phyloP scores from a whole-genome alignment of 345 rosid genomes.

The Lumnitzera racemosa region DNA sequence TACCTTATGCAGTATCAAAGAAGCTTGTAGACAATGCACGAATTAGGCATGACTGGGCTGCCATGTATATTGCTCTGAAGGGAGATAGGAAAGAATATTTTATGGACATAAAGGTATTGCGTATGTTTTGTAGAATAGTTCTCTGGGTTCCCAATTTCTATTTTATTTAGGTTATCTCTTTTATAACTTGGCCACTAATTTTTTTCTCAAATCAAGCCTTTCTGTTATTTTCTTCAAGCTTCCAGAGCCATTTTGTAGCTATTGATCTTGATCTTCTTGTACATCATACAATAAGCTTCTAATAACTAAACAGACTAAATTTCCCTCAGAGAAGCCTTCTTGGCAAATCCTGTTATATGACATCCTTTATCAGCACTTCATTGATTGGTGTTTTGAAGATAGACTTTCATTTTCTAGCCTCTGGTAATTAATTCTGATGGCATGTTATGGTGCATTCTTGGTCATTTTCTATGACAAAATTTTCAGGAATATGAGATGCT shows the following conservation, averaged over 20 bases:
- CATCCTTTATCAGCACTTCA: too few species aligned
- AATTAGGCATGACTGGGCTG: constrained; percentile 93
- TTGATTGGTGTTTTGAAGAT: too few species aligned
- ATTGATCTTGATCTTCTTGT: too few species aligned
- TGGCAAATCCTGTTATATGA: too few species aligned
- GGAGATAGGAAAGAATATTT: constrained; percentile 76
- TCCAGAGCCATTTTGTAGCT: too few species aligned
- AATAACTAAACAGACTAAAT: too few species aligned
- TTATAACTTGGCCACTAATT: constrained; percentile 3
- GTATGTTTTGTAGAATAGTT: constrained; percentile 9
- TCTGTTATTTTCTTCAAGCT: too few species aligned
- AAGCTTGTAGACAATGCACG: constrained; percentile 69
- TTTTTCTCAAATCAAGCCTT: neutral
- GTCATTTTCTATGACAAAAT: neutral
- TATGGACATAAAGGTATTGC: constrained; percentile 66
- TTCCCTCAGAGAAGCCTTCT: too few species aligned
- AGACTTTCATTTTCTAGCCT: too few species aligned
- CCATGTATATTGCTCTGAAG: constrained; percentile 70
- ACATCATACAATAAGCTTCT: too few species aligned
- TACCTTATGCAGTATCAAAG: constrained; percentile 82
- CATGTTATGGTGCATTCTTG: too few species aligned
- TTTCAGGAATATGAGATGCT: constrained; percentile 80
- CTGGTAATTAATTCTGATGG: too few species aligned
- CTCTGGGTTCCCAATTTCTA: constrained; percentile 7
- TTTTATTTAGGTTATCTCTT: constrained; percentile 16